Evolutionary conservation across 192 early-diverging fungal species (phyloP), one percentile per base, ranked within the genome.

Genomic region (Backusella morwellensis): DNA sequence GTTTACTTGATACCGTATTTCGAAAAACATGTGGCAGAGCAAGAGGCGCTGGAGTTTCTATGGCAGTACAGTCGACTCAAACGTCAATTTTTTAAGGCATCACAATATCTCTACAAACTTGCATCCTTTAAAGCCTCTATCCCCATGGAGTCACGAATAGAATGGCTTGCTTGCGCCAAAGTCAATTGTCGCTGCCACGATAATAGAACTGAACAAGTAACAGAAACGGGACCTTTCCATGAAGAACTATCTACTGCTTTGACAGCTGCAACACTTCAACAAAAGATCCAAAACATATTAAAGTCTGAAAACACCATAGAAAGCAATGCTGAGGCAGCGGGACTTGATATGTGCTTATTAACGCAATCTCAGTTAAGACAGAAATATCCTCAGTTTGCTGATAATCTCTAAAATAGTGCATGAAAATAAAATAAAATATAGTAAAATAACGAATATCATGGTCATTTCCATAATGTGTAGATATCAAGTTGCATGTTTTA

Each of bases 61-160:
- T 82, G 72, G 76, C 68, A 72, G 35, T 82, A 82, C 47, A 71
- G 78, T 50, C 67, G 73, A 66, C 50, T 38, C 34, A 52, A 74
- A 7, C 66, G 44, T 14, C 50, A 74, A 17, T 75, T 36, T 35
- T 74, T 54, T 15, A 74, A 75, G 50, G 77, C 80, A 21, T 77
- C 80, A n/a, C 4, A 72, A 6, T 82, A 72, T 67, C 70, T 78
- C 6, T 42, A 76, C n/a, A 29, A 38, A 11, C 35, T 80, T 12
- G 79, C 79, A 1, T 73, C 35, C 0, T 44, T 23, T 4, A 59
- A 47, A 14, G 35, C 75, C 14, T 17, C 12, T 71, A 41, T 80
- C 3, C 21, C 29, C 14, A 21, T 75, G 12, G 42, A 12, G 1
- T 42, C 76, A 38, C 79, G 79, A 34, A 42, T 73, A 35, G 63